Percentiles rank a stretch among this genome's conserved stretches.
phyloP scores from a whole-genome alignment of 352 stramenopile species.

The Phytophthora quininea region DNA sequence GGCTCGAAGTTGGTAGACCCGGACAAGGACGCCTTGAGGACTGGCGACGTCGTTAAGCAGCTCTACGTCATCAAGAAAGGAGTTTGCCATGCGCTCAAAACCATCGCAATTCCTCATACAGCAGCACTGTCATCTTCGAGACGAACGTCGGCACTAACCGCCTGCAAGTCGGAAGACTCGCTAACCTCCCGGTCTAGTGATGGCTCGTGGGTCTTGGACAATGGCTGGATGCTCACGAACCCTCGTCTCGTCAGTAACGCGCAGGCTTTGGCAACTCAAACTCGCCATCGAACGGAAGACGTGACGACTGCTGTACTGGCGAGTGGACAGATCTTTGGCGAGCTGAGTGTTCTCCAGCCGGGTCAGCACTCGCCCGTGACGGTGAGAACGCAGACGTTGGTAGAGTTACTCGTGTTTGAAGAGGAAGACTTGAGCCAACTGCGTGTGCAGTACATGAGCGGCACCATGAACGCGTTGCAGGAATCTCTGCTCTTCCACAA shows the following conservation, averaged over 20 bases:
- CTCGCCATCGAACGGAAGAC: conserved; percentile 38
- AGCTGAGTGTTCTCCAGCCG: conserved; percentile 73
- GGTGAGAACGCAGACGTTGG: conserved; percentile 64
- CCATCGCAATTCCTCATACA: conserved; percentile 37
- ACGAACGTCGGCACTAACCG: conserved; percentile 2
- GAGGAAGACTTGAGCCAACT: conserved; percentile 58
- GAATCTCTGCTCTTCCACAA: conserved; percentile 83
- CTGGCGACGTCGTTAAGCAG: conserved; percentile 67
- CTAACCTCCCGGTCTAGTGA: conserved; percentile 49
- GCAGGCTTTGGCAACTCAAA: conserved; percentile 24
- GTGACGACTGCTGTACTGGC: conserved; percentile 66
- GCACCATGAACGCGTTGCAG: conserved; percentile 80
- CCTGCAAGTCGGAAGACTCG: conserved; percentile 29
- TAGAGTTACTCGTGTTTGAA: conserved; percentile 67
- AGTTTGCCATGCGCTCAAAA: conserved; percentile 74
- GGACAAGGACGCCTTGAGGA: conserved; percentile 49
- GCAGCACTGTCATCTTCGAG: not conserved
- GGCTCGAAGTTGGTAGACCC: conserved; percentile 62
- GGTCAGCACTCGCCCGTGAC: conserved; percentile 67
- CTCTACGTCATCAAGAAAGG: conserved; percentile 72
- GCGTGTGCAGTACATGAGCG: conserved; percentile 71
- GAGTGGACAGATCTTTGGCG: conserved; percentile 74
- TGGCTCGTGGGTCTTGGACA: conserved; percentile 80
- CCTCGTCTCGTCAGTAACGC: conserved; percentile 64
- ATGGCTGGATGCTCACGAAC: conserved; percentile 84